Base-by-base conservation (phyloP, 305 asterid species). In the Plantago coronopus region DNA sequence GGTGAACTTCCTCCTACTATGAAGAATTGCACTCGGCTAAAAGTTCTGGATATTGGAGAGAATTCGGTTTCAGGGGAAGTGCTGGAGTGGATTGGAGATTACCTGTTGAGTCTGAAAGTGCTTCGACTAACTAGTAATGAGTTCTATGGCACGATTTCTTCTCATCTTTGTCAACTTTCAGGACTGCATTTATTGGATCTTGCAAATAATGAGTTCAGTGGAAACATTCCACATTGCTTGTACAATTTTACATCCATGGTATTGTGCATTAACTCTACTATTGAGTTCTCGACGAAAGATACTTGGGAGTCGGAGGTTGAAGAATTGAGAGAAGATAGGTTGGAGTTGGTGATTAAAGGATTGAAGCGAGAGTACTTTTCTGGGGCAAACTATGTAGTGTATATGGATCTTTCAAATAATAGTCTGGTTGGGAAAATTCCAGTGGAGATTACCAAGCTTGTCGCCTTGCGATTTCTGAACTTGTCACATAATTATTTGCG, bases 371-470 rank as follows among this genome's bases (percentile, higher is more conserved):
- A 22, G 17, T 51, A 51, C 5, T 5, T 2, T 23, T 19, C 10
- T 12, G 0, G 15, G 17, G 4, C 12, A 5, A 15, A 4, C 1
- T 19, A 6, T 20, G 23, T 20, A 21, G 25, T 19, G 1, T 5
- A 1, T 5, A 7, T 50, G n/a, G 57, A 51, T 51, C 57, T 51
- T 51, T 51, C 57, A 15, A 51, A 51, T 21, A 51, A 51, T 51
- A 16, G 22, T 12, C n/a, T 51, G 38, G 57, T 20, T 3, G 34
- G 34, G n/a, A 38, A 53, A 23, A 23, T 23, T 9, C 57, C 37
- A 2, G 10, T 21, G 57, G 57, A 53, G 40, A 37, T 53, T 5
- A 53, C 57, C 3, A 53, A 17, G 0, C 57, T 53, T 53, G 31
- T 13, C 22, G 37, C 40, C 38, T 17, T 21, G 9, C 5, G 29